Evolutionary conservation across 192 early-diverging fungal genomes (phyloP).

Genomic region (Coemansia sp.): DNA sequence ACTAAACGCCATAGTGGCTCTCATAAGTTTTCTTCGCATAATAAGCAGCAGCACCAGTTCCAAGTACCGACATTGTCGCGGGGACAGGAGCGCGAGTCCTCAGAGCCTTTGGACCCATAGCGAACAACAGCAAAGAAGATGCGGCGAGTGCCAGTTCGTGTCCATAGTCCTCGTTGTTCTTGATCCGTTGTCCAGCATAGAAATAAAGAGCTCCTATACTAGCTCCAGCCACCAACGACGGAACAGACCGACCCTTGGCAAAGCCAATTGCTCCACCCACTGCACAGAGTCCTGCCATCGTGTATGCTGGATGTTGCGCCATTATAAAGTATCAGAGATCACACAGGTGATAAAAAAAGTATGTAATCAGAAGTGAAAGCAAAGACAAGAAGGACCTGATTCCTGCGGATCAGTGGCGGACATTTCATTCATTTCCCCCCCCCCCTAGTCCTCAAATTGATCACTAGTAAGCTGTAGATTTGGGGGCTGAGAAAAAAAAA

Average conservation of each 20-base stretch:
- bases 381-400: too few relatives aligned
- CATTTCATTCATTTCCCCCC: too few relatives aligned
- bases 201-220: conserved; percentile 46
- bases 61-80: conserved; percentile 36
- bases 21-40: conserved; percentile 51
- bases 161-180: conserved; percentile 44
- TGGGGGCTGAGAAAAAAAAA: not conserved
- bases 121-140: conserved; percentile 40
- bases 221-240: conserved; percentile 47
- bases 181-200: conserved; percentile 37
- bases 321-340: conserved; percentile 14
- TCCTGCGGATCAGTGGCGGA: too few relatives aligned
- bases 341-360: not conserved
- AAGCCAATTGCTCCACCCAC: conserved; percentile 51
- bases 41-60: conserved; percentile 40
- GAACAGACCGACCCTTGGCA: conserved; percentile 47
- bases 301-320: conserved; percentile 51
- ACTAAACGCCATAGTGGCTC: conserved; percentile 43
- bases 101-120: conserved; percentile 53
- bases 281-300: conserved; percentile 50
- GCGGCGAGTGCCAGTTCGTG: conserved; percentile 47
- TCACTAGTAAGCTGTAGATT: not conserved
- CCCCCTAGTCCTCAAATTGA: not conserved
- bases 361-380: not conserved
- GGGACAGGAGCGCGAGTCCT: conserved; percentile 46